Conservation (phyloP, 1,284 basidiomycete genomes). For the Ustilago trichophora region DNA sequence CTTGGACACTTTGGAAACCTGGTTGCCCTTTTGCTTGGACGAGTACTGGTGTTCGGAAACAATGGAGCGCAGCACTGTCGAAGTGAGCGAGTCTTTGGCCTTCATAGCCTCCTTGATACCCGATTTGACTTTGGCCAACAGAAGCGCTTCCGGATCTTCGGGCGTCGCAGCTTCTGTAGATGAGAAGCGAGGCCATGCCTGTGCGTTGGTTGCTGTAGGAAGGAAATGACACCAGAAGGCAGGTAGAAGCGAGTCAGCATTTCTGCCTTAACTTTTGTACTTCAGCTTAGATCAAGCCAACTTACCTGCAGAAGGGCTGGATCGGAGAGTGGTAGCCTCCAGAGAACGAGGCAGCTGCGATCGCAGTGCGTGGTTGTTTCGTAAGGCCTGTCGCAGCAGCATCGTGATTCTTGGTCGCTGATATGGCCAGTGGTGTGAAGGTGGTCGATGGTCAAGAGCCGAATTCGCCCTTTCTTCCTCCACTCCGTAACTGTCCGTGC, state of each 20-base stretch:
- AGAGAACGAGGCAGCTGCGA: conserved; percentile 30
- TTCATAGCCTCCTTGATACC: conserved; percentile 58
- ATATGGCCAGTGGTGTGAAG: background rate
- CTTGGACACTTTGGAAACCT: conserved; percentile 37
- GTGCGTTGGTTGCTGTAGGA: conserved; percentile 1
- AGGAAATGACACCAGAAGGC: no score
- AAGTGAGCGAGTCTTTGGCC: conserved; percentile 49
- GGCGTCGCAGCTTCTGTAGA: conserved; percentile 18
- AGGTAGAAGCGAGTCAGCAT: background rate
- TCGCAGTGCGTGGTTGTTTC: conserved; percentile 32
- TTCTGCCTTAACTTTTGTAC: background rate
- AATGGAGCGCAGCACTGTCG: conserved; percentile 51
- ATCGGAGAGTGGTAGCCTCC: conserved; percentile 12
- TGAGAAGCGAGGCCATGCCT: conserved; percentile 24
- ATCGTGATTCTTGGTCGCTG: conserved; percentile 1
- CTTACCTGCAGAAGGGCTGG: conserved; percentile 17
- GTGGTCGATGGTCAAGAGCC: background rate
- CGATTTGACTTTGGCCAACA: conserved; percentile 44
- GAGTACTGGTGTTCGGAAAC: conserved; percentile 57
- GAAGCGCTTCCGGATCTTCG: conserved; percentile 36
- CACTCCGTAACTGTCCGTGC: conserved; percentile 31
- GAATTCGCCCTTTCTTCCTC: conserved; percentile 9
- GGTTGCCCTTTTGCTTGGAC: conserved; percentile 40
- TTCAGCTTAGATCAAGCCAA: background rate
- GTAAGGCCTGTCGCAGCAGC: conserved; percentile 32